Evolutionary conservation across 306 rosid genomes (phyloP), one percentile per base, ranked within the genome.

Genomic region (Vigna unguiculata): DNA sequence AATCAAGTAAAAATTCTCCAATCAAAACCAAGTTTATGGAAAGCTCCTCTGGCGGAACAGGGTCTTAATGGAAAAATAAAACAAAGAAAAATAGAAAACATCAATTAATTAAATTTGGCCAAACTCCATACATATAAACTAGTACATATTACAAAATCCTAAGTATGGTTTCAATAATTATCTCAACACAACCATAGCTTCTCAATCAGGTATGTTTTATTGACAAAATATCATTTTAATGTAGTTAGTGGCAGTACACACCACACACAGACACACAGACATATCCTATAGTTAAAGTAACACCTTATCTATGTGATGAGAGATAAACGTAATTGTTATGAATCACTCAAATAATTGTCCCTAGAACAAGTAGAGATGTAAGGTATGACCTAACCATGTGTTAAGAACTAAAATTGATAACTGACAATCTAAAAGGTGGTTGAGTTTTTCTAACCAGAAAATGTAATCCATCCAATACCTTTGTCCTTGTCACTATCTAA

Each of bases 401-500:
- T 52, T 73, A 64, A 45, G 59, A 62, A 46, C 49, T 4, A 14
- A 20, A 34, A 74, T 34, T 49, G 52, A 68, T 25, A 69, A 69
- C 71, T 22, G 12, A 51, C 51, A 69, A 21, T 20, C 16, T 25
- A 14, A 22, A 61, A 69, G 78, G 66, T 48, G 11, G 24, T 72
- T n/a, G 10, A 6, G 9, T 25, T 76, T 57, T 77, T 71, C 55
- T 61, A 77, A 71, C 40, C 72, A 46, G 69, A 60, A 60, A 30
- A 60, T 15, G 43, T 60, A 60, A 58, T 60, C 53, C 67, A 59
- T 48, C 16, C 25, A 38, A 45, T 17, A 81, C 7, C 67, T 51
- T 22, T 61, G 24, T 46, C 60, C 43, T 62, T 13, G 17, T 62
- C n/a, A 45, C 6, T 51, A 67, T 11, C 19, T 46, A 72, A 83